Conservation (phyloP, 768 basidiomycete species). For the Hebeloma cylindrosporum region DNA sequence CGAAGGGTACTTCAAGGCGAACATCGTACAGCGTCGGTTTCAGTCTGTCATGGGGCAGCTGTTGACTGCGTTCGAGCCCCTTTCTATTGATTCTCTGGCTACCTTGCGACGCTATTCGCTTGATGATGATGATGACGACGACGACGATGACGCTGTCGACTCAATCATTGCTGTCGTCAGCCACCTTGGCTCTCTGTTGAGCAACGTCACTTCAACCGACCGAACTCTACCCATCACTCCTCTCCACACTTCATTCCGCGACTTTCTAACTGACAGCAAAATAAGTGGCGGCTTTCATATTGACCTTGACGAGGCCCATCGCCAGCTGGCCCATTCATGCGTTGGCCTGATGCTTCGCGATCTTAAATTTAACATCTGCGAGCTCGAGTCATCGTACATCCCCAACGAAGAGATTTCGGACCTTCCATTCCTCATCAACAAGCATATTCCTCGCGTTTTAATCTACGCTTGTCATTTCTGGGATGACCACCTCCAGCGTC, state of each 20-base stretch:
- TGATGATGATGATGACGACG: background rate
- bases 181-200: constrained; percentile 19
- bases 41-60: constrained; percentile 2
- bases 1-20: background rate
- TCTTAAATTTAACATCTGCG: constrained; percentile 42
- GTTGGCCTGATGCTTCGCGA: constrained; percentile 30
- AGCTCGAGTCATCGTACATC: constrained; percentile 32
- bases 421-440: constrained; percentile 16
- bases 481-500: constrained; percentile 28
- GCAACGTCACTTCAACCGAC: background rate
- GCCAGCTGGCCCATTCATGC: constrained; percentile 24
- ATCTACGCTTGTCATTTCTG: constrained; percentile 39
- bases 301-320: constrained; percentile 12
- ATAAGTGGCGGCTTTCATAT: constrained; percentile 26
- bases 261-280: constrained; percentile 33
- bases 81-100: background rate
- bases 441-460: constrained; percentile 28
- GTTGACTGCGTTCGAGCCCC: constrained; percentile 1
- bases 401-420: constrained; percentile 27
- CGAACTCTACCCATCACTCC: background rate
- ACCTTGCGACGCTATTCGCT: background rate
- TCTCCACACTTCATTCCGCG: constrained; percentile 16
- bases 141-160: background rate
- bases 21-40: background rate
- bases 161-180: constrained; percentile 18